These are phyloP conservation scores for Coemansia sp. DNA, from an alignment of 192 early-diverging fungal genomes.

Conservation along the genomic window DNA sequence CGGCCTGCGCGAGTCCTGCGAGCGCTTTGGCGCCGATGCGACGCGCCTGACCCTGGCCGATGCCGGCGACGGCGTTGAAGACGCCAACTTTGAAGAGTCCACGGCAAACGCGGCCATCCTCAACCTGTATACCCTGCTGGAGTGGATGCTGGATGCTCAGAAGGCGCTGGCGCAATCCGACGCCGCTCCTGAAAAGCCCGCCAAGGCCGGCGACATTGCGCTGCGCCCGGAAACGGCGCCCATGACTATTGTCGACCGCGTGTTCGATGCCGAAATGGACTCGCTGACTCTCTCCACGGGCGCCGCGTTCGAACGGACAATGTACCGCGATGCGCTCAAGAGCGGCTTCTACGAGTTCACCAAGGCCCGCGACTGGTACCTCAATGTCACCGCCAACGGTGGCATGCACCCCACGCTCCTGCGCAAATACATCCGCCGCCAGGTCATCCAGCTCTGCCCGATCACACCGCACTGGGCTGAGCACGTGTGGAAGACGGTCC, in stretches of 20 bases:
- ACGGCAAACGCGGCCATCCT: conserved; percentile 95
- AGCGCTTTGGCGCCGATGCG: conserved; percentile 93
- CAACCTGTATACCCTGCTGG: conserved; percentile 79
- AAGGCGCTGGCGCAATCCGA: conserved; percentile 49
- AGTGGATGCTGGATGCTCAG: conserved; percentile 80
- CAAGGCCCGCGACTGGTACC: conserved; percentile 81
- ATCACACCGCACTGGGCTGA: conserved; percentile 94
- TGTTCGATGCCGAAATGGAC: conserved; percentile 92
- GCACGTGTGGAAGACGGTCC: conserved; percentile 74
- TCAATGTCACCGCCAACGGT: conserved; percentile 59
- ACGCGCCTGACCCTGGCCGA: conserved; percentile 92
- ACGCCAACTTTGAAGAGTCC: conserved; percentile 96
- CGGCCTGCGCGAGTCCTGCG: conserved; percentile 70
- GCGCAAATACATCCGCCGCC: conserved; percentile 73
- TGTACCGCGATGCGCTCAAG: conserved; percentile 91
- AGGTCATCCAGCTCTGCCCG: conserved; percentile 80
- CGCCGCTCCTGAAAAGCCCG: conserved; percentile 34
- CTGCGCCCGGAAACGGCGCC: conserved; percentile 51
- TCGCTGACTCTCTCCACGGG: conserved; percentile 62
- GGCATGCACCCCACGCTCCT: conserved; percentile 89
- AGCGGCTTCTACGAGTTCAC: conserved; percentile 86
- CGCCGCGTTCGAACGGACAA: conserved; percentile 67
- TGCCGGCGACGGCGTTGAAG: conserved; percentile 92
- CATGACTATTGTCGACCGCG: conserved; percentile 67
- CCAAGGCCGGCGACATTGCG: conserved; percentile 29